Conservation (phyloP, 2,329 filamentous ascomycete species). For the Diaporthe australafricana region DNA sequence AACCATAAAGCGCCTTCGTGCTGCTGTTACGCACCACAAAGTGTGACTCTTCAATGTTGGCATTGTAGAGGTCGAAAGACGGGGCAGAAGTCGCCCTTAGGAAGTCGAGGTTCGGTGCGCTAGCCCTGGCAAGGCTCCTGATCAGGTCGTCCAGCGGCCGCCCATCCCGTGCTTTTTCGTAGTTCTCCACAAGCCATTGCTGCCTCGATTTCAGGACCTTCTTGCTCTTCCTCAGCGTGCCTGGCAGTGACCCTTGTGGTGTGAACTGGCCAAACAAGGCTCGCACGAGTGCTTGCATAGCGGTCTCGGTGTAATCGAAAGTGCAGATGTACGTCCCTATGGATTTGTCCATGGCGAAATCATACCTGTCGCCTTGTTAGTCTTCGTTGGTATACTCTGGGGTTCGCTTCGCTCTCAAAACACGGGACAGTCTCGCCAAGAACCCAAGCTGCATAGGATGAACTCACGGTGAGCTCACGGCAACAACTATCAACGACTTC, state of each 20-base stretch:
- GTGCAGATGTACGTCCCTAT: conserved; percentile 96
- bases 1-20: conserved; percentile 90
- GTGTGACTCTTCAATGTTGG: conserved; percentile 81
- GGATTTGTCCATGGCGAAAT: conserved; percentile 91
- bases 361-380: conserved; percentile 64
- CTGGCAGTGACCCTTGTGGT: conserved; percentile 70
- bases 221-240: conserved; percentile 87
- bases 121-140: conserved; percentile 74
- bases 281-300: conserved; percentile 85
- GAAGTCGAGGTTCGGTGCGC: conserved; percentile 75
- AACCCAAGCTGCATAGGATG: background rate
- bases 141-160: conserved; percentile 81
- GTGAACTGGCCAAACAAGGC: conserved; percentile 82
- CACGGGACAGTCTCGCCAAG: background rate
- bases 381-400: background rate
- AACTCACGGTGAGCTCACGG: conserved; percentile 81
- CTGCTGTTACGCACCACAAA: conserved; percentile 95
- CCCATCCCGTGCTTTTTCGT: conserved; percentile 82
- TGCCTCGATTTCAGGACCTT: conserved; percentile 90
- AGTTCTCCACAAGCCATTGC: conserved; percentile 93
- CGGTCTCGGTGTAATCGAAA: conserved; percentile 95
- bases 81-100: conserved; percentile 76
- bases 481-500: conserved; percentile 90
- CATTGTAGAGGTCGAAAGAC: conserved; percentile 80
- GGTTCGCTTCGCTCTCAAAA: background rate